Base-by-base conservation (phyloP, 495 filamentous ascomycete genomes). In the Podospora bellae-mahoneyi region DNA sequence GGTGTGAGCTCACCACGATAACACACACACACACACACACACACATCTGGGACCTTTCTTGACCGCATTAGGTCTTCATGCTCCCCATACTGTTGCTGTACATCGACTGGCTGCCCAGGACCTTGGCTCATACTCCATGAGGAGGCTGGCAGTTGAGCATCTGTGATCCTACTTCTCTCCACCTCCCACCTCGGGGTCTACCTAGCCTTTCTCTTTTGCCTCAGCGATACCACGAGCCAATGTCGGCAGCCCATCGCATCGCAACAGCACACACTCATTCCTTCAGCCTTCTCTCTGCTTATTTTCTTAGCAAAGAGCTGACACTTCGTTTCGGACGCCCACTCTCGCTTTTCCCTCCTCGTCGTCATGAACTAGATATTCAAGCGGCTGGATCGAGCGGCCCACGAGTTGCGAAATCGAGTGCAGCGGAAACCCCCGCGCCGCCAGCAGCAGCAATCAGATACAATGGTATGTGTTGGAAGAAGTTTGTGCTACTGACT, bases 331-430 rank as follows among this genome's bases (percentile, higher is more conserved):
- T 58, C 23, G 15, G 55, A 18, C 55, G 15, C 19, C 54, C 19
- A 15, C 13, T 5, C 1, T 20, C 23, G 5, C 23, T 58, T 20
- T 26, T 58, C 55, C 19, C 54, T 58, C 18, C 23, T 18, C 53
- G 71, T 65, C 75, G 72, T 53, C 69, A 77, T 77, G 74, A 76
- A 77, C 67, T 76, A 74, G 75, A 71, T 75, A 69, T 65, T 64
- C 69, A 68, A 19, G 54, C 72, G 64, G 67, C 71, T 76, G 69
- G 66, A 72, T 70, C 71, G 71, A 70, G 66, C 72, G 67, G 69
- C 69, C 62, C 64, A 64, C 53, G 57, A 66, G 69, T 64, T 71
- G 67, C 69, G 64, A 60, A 62, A 67, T 56, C 65, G 67, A 74
- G 39, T 48, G 39, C 39, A 16, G 39, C 39, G 39, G 13, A 48